Evolutionary conservation across 768 basidiomycete species (phyloP).

Genomic region (Cantharellus anzutake): DNA sequence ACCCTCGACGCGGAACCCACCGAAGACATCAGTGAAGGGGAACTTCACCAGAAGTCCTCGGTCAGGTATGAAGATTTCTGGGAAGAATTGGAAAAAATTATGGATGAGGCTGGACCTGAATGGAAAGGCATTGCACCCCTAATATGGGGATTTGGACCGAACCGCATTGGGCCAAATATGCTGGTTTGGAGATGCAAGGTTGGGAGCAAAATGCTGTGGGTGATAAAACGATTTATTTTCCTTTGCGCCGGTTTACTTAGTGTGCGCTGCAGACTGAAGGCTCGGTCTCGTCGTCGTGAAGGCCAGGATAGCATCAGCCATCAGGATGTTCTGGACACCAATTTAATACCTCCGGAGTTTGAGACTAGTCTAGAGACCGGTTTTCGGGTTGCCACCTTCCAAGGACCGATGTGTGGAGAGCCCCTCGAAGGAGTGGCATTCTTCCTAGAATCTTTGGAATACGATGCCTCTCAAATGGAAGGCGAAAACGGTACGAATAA

Average conservation of each 20-base stretch:
- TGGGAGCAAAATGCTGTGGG: background rate
- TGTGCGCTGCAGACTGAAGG: too few relatives aligned
- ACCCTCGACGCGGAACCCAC: background rate
- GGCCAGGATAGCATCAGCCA: background rate
- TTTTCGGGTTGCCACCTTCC: constrained; percentile 86
- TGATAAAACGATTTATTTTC: background rate
- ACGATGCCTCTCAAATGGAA: constrained; percentile 38
- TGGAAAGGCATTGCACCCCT: constrained; percentile 55
- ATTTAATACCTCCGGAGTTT: constrained; percentile 29
- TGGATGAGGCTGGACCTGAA: constrained; percentile 47
- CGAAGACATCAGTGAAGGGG: constrained; percentile 27
- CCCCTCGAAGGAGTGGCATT: constrained; percentile 87
- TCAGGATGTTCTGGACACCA: background rate
- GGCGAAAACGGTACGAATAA: constrained; percentile 43
- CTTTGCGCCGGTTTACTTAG: too few relatives aligned
- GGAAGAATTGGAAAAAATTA: constrained; percentile 42
- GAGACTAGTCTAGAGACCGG: constrained; percentile 77
- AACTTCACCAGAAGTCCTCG: constrained; percentile 39
- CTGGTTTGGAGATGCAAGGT: constrained; percentile 25
- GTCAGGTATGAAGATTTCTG: constrained; percentile 67
- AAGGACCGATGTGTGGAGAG: constrained; percentile 89
- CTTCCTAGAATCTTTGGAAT: constrained; percentile 59
- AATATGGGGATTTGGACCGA: constrained; percentile 88
- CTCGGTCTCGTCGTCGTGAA: too few relatives aligned
- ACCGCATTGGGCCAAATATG: constrained; percentile 67